A percentile compares a stretch with the other conserved stretches of the same genome.
These are phyloP conservation scores for Pascua guehoae DNA, from an alignment of 1,284 basidiomycete species.

Conservation along the genomic window DNA sequence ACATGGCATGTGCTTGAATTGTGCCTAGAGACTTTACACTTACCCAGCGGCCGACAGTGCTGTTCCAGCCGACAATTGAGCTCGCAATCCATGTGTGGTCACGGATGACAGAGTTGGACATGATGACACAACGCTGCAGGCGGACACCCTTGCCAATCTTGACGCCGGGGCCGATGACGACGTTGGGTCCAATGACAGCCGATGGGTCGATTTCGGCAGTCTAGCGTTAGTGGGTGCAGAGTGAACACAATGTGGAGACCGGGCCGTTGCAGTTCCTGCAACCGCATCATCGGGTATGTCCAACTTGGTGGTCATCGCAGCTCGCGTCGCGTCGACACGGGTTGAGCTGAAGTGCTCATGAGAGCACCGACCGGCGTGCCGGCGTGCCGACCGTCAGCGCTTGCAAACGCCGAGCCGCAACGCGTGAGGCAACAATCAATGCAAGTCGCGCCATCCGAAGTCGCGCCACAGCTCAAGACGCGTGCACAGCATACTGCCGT, in stretches of 20 bases:
- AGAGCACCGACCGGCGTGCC: no score
- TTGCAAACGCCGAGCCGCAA: background rate
- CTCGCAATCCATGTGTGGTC: constrained; percentile 56
- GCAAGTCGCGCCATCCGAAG: no score
- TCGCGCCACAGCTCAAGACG: no score
- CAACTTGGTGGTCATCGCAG: no score
- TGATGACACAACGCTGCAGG: constrained; percentile 55
- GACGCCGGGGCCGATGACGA: constrained; percentile 54
- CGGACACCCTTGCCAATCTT: constrained; percentile 54
- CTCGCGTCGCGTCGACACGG: no score
- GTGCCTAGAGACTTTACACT: constrained; percentile 12
- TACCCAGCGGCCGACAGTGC: constrained; percentile 54
- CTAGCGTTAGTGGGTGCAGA: constrained; percentile 21
- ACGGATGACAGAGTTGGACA: constrained; percentile 53
- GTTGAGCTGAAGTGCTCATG: no score
- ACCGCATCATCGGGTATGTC: no score
- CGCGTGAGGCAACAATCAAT: no score
- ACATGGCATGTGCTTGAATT: background rate
- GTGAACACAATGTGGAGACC: constrained; percentile 5
- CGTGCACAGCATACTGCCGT: no score
- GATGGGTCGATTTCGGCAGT: constrained; percentile 54
- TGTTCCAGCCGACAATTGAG: constrained; percentile 56
- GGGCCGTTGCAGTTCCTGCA: background rate
- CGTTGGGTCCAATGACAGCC: constrained; percentile 55
- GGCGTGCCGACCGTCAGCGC: no score